These are phyloP conservation scores for Calycina marina DNA, from an alignment of 2,329 filamentous ascomycete genomes.

Conservation along the genomic window DNA sequence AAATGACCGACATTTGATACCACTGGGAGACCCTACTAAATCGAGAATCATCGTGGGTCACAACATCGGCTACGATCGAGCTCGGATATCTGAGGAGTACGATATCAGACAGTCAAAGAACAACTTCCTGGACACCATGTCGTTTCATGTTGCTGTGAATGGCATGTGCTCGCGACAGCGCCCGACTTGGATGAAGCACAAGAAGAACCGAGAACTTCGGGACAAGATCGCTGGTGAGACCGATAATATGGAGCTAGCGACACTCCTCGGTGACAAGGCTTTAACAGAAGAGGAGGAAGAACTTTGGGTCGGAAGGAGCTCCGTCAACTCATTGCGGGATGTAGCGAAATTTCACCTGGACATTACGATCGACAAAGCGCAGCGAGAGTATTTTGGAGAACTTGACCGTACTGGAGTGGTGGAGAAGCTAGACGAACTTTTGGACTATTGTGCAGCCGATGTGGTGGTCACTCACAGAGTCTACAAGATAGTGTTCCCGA, in stretches of 20 bases:
- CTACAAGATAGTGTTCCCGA: conserved; percentile 86
- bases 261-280: conserved; percentile 52
- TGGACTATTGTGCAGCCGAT: conserved; percentile 92
- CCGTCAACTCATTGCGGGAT: conserved; percentile 85
- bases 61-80: conserved; percentile 90
- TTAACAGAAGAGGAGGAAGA: conserved; percentile 79
- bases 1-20: conserved; percentile 67
- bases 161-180: conserved; percentile 97
- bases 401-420: conserved; percentile 58
- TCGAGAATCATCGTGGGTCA: conserved; percentile 79
- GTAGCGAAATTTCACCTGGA: conserved; percentile 95
- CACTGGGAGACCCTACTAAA: conserved; percentile 61
- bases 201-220: conserved; percentile 72
- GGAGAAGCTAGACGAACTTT: conserved; percentile 60
- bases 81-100: conserved; percentile 81
- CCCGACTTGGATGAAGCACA: conserved; percentile 94
- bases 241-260: conserved; percentile 54
- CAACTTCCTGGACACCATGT: conserved; percentile 94
- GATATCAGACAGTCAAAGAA: conserved; percentile 68
- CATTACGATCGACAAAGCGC: conserved; percentile 78
- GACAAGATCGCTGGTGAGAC: conserved; percentile 65
- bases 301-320: conserved; percentile 87
- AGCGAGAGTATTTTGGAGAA: conserved; percentile 74
- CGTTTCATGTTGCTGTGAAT: conserved; percentile 90
- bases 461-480: conserved; percentile 85